Conservation (phyloP, 2,329 filamentous ascomycete genomes). For the Penicillium italicum region DNA sequence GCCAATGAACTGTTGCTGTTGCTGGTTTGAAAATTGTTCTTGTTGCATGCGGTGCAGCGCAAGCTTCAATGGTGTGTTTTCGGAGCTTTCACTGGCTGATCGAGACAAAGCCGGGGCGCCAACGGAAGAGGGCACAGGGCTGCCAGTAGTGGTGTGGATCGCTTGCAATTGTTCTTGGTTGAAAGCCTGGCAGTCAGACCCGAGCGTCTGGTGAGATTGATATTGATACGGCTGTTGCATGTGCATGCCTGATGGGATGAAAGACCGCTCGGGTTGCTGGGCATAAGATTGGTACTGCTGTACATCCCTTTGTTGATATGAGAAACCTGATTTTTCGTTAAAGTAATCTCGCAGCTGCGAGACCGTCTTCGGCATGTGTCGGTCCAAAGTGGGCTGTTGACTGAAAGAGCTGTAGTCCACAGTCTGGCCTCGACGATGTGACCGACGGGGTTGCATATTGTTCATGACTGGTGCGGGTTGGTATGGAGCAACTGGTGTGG, state of each 20-base stretch:
- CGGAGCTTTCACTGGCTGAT: conserved; percentile 20
- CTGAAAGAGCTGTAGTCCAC: conserved; percentile 66
- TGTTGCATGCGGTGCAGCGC: conserved; percentile 32
- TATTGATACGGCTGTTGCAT: conserved; percentile 27
- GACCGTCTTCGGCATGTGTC: conserved; percentile 24
- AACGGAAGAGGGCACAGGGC: conserved; percentile 16
- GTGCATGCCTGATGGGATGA: conserved; percentile 12
- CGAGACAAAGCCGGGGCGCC: conserved; percentile 22
- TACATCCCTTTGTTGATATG: conserved; percentile 10
- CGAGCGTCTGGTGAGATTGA: conserved; percentile 26
- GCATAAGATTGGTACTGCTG: conserved; percentile 16
- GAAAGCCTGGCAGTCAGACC: conserved; percentile 29
- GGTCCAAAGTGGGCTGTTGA: conserved; percentile 39
- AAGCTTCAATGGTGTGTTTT: conserved; percentile 22
- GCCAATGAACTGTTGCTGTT: conserved; percentile 23
- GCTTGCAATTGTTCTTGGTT: conserved; percentile 31
- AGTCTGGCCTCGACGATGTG: conserved; percentile 79
- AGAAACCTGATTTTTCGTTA: conserved; percentile 29
- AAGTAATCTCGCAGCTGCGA: conserved; percentile 26
- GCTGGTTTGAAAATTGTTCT: conserved; percentile 24
- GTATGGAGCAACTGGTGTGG: conserved; percentile 68
- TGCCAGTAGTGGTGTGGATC: conserved; percentile 33
- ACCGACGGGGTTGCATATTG: conserved; percentile 44
- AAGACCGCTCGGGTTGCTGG: conserved; percentile 48
- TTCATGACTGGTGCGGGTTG: conserved; percentile 65